These are phyloP conservation scores for Fusarium miscanthi DNA, from an alignment of 2,329 filamentous ascomycete genomes.

Conservation along the genomic window DNA sequence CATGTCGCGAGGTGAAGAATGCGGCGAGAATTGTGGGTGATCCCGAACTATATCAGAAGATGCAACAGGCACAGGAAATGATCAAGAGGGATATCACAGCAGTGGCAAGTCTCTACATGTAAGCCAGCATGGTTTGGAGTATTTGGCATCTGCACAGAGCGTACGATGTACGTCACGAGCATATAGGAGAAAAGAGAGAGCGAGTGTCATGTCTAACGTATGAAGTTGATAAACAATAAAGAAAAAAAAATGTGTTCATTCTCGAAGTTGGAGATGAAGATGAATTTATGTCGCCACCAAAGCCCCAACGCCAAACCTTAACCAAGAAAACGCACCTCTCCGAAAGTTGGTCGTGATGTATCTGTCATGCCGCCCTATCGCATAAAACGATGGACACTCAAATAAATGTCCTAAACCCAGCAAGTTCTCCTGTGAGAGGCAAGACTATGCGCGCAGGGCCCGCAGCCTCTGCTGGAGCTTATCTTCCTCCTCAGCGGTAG, in stretches of 20 bases:
- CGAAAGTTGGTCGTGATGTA: constrained; percentile 4
- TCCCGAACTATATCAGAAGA: constrained; percentile 92
- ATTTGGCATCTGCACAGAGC: neutral
- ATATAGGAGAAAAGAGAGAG: neutral
- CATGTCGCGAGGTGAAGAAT: constrained; percentile 96
- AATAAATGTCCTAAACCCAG: neutral
- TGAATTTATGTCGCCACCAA: constrained; percentile 32
- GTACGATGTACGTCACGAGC: neutral
- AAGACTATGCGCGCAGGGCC: constrained; percentile 62
- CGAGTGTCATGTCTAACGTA: constrained; percentile 19
- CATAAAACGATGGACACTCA: neutral
- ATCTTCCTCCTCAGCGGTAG: constrained; percentile 82
- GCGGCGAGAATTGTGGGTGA: constrained; percentile 95
- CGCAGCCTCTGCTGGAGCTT: constrained; percentile 72
- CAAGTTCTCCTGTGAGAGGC: neutral
- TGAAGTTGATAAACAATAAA: constrained; percentile 14
- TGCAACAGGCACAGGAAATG: constrained; percentile 96
- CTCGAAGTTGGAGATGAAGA: constrained; percentile 21
- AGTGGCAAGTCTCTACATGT: constrained; percentile 90
- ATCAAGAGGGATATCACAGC: constrained; percentile 97
- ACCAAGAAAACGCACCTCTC: constrained; percentile 25
- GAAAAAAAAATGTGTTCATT: constrained; percentile 8
- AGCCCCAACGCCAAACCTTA: constrained; percentile 41
- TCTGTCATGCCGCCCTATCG: neutral
- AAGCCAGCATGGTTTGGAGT: constrained; percentile 36